Evolutionary conservation across 495 filamentous ascomycete species (phyloP).

Genomic region (Xylaria acuta): DNA sequence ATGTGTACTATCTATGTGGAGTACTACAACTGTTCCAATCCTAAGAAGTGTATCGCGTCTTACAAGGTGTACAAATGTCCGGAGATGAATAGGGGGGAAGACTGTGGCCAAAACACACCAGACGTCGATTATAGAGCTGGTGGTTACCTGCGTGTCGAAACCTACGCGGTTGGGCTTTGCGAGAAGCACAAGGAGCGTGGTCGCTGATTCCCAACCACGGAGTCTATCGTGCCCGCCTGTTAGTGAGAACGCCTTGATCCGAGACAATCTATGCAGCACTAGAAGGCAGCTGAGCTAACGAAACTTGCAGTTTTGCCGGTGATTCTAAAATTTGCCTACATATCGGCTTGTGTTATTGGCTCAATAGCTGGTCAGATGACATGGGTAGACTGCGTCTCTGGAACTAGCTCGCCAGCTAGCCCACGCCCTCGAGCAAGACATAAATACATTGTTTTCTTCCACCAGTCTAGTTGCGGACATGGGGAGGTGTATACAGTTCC

Average conservation of each 20-base stretch:
- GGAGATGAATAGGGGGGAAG: too few species aligned
- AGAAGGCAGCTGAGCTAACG: background rate
- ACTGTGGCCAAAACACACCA: constrained; percentile 17
- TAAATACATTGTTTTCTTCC: background rate
- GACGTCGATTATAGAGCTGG: background rate
- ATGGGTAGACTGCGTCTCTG: background rate
- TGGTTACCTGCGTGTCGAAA: constrained; percentile 13
- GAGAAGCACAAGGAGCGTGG: constrained; percentile 1
- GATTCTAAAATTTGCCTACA: background rate
- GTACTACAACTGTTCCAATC: constrained; percentile 7
- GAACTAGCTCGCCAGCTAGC: background rate
- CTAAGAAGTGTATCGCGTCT: background rate
- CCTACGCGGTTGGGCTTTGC: constrained; percentile 2
- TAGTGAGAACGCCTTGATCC: background rate
- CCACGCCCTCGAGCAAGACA: background rate
- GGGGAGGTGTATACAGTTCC: background rate
- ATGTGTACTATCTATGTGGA: constrained; percentile 12
- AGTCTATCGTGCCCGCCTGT: background rate
- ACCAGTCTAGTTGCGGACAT: background rate
- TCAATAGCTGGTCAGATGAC: background rate
- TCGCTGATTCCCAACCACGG: background rate
- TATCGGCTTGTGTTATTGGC: constrained; percentile 1
- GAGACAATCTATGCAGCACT: background rate
- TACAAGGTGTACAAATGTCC: background rate
- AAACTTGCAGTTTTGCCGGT: background rate